These are phyloP conservation scores for Hypoxylon trugodes DNA, from an alignment of 495 filamentous ascomycete species.

Conservation along the genomic window DNA sequence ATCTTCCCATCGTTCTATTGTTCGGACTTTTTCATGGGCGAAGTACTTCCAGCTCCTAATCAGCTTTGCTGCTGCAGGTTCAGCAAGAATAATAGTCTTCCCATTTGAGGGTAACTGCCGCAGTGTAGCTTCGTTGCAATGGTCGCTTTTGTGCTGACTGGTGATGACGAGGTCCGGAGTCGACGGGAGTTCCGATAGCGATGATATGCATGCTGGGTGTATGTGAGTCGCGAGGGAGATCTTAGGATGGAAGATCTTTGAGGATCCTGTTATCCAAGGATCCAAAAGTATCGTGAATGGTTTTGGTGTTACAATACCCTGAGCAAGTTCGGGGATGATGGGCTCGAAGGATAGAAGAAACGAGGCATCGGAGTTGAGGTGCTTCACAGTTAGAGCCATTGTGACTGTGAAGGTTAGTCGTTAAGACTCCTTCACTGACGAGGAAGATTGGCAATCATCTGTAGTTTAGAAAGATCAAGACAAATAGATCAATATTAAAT, in stretches of 20 bases:
- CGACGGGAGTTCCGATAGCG: constrained; percentile 65
- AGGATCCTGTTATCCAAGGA: constrained; percentile 72
- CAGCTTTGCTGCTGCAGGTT: constrained; percentile 65
- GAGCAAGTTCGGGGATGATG: constrained; percentile 43
- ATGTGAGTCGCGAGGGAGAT: constrained; percentile 67
- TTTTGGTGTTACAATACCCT: constrained; percentile 45
- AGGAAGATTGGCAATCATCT: constrained; percentile 17
- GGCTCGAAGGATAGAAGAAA: constrained; percentile 73
- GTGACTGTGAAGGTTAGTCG: constrained; percentile 3
- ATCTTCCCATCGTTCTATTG: constrained; percentile 62
- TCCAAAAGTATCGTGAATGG: constrained; percentile 74
- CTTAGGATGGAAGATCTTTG: constrained; percentile 66
- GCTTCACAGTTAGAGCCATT: constrained; percentile 73
- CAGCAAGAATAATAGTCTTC: constrained; percentile 69
- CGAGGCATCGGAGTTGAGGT: constrained; percentile 74
- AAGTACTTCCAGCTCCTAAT: constrained; percentile 75
- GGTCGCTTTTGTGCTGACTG: constrained; percentile 74
- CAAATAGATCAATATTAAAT: not conserved
- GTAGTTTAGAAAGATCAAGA: constrained; percentile 5
- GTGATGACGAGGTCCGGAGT: constrained; percentile 70
- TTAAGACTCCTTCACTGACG: constrained; percentile 24
- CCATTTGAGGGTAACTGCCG: constrained; percentile 63
- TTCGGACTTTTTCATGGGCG: constrained; percentile 58
- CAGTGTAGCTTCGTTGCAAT: constrained; percentile 74
- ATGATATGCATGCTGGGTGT: constrained; percentile 62